These are phyloP conservation scores for Seiridium cupressi DNA, from an alignment of 2,329 filamentous ascomycete species.

Conservation along the genomic window DNA sequence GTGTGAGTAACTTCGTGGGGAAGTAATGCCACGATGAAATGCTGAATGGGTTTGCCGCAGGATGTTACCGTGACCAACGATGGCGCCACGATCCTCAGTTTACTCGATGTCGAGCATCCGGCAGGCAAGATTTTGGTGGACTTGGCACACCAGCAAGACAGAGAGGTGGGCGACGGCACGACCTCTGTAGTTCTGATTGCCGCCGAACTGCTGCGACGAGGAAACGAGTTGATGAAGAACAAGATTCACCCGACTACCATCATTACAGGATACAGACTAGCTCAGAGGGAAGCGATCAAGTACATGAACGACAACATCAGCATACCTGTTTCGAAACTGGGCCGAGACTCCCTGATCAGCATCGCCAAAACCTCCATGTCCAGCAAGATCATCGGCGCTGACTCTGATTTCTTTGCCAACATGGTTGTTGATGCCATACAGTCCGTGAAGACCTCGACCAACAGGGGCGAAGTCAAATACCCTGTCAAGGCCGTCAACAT, in stretches of 20 bases:
- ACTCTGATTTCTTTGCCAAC: constrained; percentile 95
- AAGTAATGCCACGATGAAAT: no score
- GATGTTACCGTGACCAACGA: constrained; percentile 99
- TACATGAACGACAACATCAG: constrained; percentile 99
- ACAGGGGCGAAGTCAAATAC: constrained; percentile 88
- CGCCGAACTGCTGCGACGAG: constrained; percentile 87
- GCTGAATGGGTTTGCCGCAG: constrained; percentile 35
- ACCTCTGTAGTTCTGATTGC: constrained; percentile 98
- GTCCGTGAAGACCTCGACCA: constrained; percentile 90
- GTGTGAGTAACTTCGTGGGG: constrained; percentile 52
- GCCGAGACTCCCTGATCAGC: constrained; percentile 84
- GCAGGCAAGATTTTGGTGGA: constrained; percentile 98
- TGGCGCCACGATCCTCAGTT: constrained; percentile 90
- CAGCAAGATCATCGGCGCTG: constrained; percentile 95
- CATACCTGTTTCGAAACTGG: constrained; percentile 89
- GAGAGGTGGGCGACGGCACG: constrained; percentile 97
- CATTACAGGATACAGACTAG: constrained; percentile 96
- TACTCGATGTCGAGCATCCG: constrained; percentile 96
- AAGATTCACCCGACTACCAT: constrained; percentile 99
- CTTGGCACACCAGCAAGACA: constrained; percentile 96
- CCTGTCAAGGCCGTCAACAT: constrained; percentile 99
- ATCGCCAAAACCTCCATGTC: constrained; percentile 99
- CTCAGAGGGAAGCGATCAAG: constrained; percentile 92
- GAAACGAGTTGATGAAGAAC: constrained; percentile 99
- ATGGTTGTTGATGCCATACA: constrained; percentile 97